Evolutionary conservation across 176 grass and related monocot species (phyloP).

Genomic region (Zoysia pacifica): DNA sequence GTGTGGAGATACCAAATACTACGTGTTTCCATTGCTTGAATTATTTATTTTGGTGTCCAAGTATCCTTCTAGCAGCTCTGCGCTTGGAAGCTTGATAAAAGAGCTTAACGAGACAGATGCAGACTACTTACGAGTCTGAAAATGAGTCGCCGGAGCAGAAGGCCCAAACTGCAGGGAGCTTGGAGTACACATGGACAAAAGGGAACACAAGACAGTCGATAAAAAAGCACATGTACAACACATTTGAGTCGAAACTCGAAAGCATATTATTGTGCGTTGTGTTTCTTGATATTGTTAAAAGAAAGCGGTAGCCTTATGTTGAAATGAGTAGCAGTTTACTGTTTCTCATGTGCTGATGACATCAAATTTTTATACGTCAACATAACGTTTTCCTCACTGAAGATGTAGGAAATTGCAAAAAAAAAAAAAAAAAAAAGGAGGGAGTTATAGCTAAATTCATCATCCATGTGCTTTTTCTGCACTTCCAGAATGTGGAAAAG

Average conservation of each 20-base stretch:
- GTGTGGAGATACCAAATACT: background rate
- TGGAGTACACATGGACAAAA: background rate
- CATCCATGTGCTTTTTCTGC: slow-evolving; percentile 21
- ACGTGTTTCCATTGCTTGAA: background rate
- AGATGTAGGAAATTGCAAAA: slow-evolving; percentile 22
- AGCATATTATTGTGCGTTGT: background rate
- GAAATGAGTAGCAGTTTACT: background rate
- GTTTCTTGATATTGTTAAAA: background rate
- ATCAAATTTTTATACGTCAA: slow-evolving; percentile 6
- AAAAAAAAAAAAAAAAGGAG: background rate
- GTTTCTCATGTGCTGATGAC: background rate
- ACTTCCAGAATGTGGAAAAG: slow-evolving; percentile 7
- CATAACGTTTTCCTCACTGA: slow-evolving; percentile 5
- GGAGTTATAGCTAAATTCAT: slow-evolving; percentile 26
- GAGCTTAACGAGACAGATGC: background rate
- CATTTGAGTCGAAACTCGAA: background rate
- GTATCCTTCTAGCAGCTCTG: background rate
- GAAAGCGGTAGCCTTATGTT: background rate
- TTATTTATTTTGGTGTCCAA: background rate
- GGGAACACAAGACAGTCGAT: background rate
- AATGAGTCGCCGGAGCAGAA: background rate
- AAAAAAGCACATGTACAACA: background rate
- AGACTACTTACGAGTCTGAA: background rate
- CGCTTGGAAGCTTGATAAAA: background rate
- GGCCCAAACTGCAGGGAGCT: background rate